Conservation (phyloP, 371 early-diverging fungal species). For the Actinomucor elegans region DNA sequence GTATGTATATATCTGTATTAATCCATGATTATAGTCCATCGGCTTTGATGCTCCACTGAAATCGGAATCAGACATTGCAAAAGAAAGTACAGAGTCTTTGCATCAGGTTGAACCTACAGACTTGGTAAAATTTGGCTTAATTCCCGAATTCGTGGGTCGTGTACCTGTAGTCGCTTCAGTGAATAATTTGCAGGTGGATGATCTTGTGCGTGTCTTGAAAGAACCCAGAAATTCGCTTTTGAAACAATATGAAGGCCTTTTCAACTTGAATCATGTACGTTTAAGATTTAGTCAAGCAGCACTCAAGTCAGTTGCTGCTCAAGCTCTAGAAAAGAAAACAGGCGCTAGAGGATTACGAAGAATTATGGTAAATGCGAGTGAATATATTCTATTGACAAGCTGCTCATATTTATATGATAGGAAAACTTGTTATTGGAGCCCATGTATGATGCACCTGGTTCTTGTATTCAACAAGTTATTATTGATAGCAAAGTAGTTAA, state of each 20-base stretch:
- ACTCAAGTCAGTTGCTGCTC: constrained; percentile 68
- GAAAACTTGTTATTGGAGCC: constrained; percentile 76
- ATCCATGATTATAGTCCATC: constrained; percentile 42
- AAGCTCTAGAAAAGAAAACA: constrained; percentile 80
- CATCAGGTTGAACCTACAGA: constrained; percentile 49
- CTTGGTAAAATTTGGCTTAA: constrained; percentile 84
- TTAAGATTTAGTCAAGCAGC: constrained; percentile 75
- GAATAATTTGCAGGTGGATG: constrained; percentile 64
- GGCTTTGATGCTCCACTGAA: constrained; percentile 71
- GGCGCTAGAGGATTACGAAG: constrained; percentile 89
- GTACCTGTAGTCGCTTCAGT: constrained; percentile 88
- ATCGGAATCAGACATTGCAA: constrained; percentile 21
- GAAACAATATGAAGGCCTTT: constrained; percentile 80
- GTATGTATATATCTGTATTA: constrained; percentile 42
- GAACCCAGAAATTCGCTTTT: constrained; percentile 86
- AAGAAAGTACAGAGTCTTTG: constrained; percentile 11
- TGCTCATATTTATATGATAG: constrained; percentile 17
- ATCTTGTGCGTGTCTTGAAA: constrained; percentile 75
- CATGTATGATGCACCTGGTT: constrained; percentile 82
- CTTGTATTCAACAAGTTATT: constrained; percentile 69
- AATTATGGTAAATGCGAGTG: constrained; percentile 62
- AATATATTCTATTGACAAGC: neutral
- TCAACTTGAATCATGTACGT: constrained; percentile 63
- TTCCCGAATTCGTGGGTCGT: constrained; percentile 91
- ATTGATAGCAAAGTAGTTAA: constrained; percentile 63